A percentile compares a stretch with the other conserved stretches of the same genome.
phyloP scores from a whole-genome alignment of 306 rosid species.

The Sicyos edulis region DNA sequence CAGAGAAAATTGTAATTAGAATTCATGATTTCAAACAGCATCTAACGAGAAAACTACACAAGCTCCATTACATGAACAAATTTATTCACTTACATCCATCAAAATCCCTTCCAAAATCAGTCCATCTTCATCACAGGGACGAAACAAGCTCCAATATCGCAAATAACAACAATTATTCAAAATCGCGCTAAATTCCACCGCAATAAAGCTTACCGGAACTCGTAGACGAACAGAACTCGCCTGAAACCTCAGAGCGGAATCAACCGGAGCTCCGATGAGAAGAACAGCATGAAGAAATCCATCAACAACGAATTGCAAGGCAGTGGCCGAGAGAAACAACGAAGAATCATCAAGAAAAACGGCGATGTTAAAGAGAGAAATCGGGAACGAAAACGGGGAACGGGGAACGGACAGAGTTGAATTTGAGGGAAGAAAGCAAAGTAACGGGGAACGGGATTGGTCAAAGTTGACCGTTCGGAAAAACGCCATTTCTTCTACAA shows the following conservation, averaged over 20 bases:
- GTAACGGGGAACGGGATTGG: conserved; percentile 7
- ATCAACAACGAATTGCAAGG: conserved; percentile 9
- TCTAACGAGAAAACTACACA: neutral
- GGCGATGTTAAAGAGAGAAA: neutral
- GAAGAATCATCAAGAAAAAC: conserved; percentile 12
- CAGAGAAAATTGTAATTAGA: neutral
- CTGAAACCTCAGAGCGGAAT: conserved; percentile 8
- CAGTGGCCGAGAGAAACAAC: conserved; percentile 34
- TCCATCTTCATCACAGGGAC: conserved; percentile 20
- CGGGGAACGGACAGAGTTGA: conserved; percentile 27
- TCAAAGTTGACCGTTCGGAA: conserved; percentile 17
- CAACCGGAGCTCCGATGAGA: neutral
- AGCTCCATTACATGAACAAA: neutral
- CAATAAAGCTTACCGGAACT: neutral
- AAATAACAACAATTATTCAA: conserved; percentile 20
- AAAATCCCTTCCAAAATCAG: conserved; percentile 26
- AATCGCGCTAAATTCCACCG: neutral
- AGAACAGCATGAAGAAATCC: conserved; percentile 12
- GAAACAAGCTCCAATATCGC: neutral
- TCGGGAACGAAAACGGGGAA: neutral
- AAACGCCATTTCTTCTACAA: neutral
- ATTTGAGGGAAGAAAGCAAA: conserved; percentile 25
- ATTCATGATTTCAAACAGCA: neutral
- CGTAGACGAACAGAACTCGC: conserved; percentile 20
- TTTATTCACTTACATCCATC: conserved; percentile 18